Conservation (phyloP, 495 filamentous ascomycete species). For the Podospora pseudoanserina region DNA sequence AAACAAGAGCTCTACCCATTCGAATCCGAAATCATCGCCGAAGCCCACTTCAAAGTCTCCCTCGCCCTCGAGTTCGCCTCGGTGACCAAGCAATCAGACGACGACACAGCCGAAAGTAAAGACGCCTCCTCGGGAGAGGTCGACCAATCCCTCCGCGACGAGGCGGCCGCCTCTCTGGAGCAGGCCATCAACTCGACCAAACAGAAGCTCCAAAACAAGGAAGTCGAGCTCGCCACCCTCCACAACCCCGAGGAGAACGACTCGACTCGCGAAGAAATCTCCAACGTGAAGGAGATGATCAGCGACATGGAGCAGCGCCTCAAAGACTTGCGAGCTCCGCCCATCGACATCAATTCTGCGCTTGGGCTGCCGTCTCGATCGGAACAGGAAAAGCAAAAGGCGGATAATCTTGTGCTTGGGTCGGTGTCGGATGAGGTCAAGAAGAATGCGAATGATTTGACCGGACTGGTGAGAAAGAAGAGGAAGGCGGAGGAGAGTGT, state of each 20-base stretch:
- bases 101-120: constrained; percentile 37
- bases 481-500: constrained; percentile 41
- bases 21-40: constrained; percentile 78
- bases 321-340: constrained; percentile 68
- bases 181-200: constrained; percentile 75
- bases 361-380: constrained; percentile 35
- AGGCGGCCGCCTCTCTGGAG: constrained; percentile 75
- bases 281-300: constrained; percentile 81
- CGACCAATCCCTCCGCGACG: constrained; percentile 67
- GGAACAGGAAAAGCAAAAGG: neutral
- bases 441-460: constrained; percentile 80
- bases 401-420: constrained; percentile 36
- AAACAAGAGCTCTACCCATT: constrained; percentile 71
- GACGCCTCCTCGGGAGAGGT: constrained; percentile 46
- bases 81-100: constrained; percentile 59
- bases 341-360: constrained; percentile 58
- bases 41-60: constrained; percentile 94
- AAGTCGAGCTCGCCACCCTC: constrained; percentile 55
- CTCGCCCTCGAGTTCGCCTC: constrained; percentile 92
- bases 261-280: constrained; percentile 61
- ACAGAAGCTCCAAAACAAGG: constrained; percentile 69
- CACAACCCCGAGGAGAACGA: constrained; percentile 55
- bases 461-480: constrained; percentile 79
- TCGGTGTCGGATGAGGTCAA: constrained; percentile 71
- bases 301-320: constrained; percentile 75